Base-by-base conservation (phyloP, 75 land plant species). In the Pseudotsuga menziesii region DNA sequence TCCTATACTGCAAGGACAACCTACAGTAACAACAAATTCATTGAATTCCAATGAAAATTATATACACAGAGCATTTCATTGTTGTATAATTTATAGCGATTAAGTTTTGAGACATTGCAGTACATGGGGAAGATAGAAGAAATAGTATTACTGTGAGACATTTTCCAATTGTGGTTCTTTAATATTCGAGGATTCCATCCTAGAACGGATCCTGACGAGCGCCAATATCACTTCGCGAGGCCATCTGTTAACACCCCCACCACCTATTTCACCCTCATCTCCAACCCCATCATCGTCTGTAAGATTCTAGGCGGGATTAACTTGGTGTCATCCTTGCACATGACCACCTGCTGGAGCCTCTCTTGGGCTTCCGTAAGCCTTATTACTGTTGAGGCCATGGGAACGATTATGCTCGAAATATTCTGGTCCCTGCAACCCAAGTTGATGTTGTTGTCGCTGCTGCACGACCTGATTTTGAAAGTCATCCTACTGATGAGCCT, bases 111-210 rank as follows among this genome's bases (percentile, higher is more conserved):
- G 54, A 48, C 54, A 48, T 48, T 48, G 54, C 54, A 27, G 67
- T 72, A 12, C 74, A 72, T 5, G 16, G 8, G 57, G 16, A 44
- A 44, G 22, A 23, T 20, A 16, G 4, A 44, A 41, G 8, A 73
- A 44, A 48, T 23, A 15, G 4, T 41, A n/a, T 74, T 80, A 80
- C 81, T 80, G 58, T 57, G 81, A 80, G 54, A 80, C 81, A 22
- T 80, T 81, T 44, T 80, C 81, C 81, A 80, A 80, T 0, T 77
- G 81, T 2, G 81, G 81, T 6, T 55, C 80, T 25, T 80, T 80
- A n/a, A 80, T 13, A 58, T 56, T 77, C 17, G 81, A 78, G n/a
- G 64, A 22, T 57, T 80, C 81, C 81, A 80, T 76, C 35, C 78
- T 67, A 13, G 81, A 57, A 16, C 81, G 81, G 54, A 80, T 80